phyloP scores from a whole-genome alignment of 768 basidiomycete genomes.

The Xanthoconium stramineum region DNA sequence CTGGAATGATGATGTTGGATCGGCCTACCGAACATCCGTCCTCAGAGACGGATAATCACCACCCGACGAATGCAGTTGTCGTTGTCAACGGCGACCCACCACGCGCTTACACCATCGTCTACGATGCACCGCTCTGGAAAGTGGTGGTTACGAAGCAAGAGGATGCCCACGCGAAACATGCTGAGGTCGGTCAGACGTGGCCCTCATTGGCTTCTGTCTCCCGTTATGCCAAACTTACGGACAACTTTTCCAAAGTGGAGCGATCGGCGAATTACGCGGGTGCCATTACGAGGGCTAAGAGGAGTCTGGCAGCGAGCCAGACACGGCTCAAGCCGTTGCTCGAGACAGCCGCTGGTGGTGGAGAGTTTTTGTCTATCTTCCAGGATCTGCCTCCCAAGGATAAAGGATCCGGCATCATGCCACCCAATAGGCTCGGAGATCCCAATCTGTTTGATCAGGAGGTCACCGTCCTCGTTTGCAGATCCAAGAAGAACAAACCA shows the following conservation, averaged over 20 bases:
- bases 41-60: slow-evolving; percentile 5
- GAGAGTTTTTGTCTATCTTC: background rate
- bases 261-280: background rate
- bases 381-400: background rate
- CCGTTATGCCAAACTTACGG: background rate
- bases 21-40: slow-evolving; percentile 9
- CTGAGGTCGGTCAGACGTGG: background rate
- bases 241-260: slow-evolving; percentile 6
- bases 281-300: slow-evolving; percentile 3
- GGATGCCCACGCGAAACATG: background rate
- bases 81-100: background rate
- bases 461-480: slow-evolving; percentile 3
- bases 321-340: background rate
- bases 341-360: background rate
- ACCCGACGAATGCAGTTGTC: slow-evolving; percentile 1
- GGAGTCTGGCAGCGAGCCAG: slow-evolving; percentile 3
- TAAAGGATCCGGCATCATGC: background rate
- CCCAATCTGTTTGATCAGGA: slow-evolving; percentile 3
- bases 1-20: slow-evolving; percentile 10
- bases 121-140: slow-evolving; percentile 3
- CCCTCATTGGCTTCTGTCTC: background rate
- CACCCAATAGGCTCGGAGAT: slow-evolving; percentile 9
- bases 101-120: background rate
- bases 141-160: slow-evolving; percentile 2
- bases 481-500: slow-evolving; percentile 3